phyloP scores from a whole-genome alignment of 2,329 filamentous ascomycete genomes.

The Colletotrichum tropicicola region DNA sequence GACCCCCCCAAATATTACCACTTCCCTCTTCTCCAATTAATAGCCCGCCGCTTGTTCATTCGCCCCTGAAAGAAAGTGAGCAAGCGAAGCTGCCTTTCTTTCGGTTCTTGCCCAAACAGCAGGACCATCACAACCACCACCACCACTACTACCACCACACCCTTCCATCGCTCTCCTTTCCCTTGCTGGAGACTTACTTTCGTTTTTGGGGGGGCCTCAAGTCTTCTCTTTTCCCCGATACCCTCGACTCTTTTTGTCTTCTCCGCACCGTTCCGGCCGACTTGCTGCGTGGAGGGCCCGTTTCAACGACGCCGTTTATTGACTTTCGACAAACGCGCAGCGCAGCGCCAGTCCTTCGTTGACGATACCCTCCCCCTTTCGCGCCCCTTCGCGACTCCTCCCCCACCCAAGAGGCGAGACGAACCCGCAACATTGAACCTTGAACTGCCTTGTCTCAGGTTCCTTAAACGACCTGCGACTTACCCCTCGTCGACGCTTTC shows the following conservation, averaged over 20 bases:
- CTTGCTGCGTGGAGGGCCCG: conserved; percentile 3
- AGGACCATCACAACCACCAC: not conserved
- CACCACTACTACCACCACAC: not conserved
- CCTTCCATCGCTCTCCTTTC: conserved; percentile 14
- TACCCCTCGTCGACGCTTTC: conserved; percentile 13
- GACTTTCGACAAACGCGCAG: conserved; percentile 24
- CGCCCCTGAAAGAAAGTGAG: conserved; percentile 27
- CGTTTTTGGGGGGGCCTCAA: not conserved
- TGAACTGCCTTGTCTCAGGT: conserved; percentile 10
- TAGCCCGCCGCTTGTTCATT: conserved; percentile 22
- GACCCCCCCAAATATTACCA: conserved; percentile 22
- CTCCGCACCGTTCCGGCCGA: conserved; percentile 12
- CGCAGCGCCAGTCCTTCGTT: conserved; percentile 1
- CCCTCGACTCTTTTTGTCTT: not conserved
- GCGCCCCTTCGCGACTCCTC: not conserved
- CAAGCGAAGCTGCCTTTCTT: conserved; percentile 19
- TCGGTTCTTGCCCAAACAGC: conserved; percentile 13
- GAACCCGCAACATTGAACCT: conserved; percentile 6
- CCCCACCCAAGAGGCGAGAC: conserved; percentile 3
- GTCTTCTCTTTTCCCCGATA: conserved; percentile 8
- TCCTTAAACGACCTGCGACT: not conserved
- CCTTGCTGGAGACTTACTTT: conserved; percentile 22
- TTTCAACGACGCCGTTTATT: conserved; percentile 13
- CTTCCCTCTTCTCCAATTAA: conserved; percentile 30
- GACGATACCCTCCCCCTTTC: conserved; percentile 14